A percentile compares a stretch with the other conserved stretches of the same genome.
phyloP scores from a whole-genome alignment of 169 alveolate genomes.

The Plasmodium fragile region DNA sequence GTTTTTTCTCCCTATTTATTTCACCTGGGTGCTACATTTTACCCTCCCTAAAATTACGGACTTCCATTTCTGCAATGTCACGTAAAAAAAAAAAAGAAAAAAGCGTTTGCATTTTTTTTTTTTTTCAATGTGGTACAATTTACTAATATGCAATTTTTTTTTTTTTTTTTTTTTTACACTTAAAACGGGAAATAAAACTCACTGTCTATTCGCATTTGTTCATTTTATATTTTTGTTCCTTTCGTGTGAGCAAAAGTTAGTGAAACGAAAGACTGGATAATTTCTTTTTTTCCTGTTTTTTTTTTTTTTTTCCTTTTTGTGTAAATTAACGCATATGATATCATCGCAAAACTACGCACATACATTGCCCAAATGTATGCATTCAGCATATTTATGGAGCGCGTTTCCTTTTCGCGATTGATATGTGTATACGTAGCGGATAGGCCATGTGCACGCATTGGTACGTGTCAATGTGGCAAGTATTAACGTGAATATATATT shows the following conservation, averaged over 20 bases:
- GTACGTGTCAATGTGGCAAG: not conserved
- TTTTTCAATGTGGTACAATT: constrained; percentile 1
- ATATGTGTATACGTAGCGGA: not conserved
- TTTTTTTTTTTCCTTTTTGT: not conserved
- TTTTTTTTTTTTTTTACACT: not conserved
- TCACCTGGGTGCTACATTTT: not conserved
- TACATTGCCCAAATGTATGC: not conserved
- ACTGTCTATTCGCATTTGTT: not conserved
- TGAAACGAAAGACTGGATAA: not conserved
- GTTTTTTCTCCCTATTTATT: not conserved
- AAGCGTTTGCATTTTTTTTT: not conserved
- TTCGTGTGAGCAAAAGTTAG: not conserved
- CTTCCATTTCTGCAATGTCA: not conserved
- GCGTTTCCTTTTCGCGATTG: not conserved
- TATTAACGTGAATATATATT: not conserved
- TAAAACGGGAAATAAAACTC: not conserved
- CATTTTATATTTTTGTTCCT: not conserved
- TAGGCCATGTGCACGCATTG: not conserved
- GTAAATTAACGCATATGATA: constrained; percentile 3
- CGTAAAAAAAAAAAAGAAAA: not conserved
- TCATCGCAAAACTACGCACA: not conserved
- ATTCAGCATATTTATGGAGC: not conserved
- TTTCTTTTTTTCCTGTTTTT: not conserved
- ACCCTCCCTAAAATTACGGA: not conserved
- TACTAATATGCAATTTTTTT: constrained; percentile 1